Evolutionary conservation across 371 early-diverging fungal genomes (phyloP), one percentile per base, ranked within the genome.

Genomic region (Mucor lusitanicus): DNA sequence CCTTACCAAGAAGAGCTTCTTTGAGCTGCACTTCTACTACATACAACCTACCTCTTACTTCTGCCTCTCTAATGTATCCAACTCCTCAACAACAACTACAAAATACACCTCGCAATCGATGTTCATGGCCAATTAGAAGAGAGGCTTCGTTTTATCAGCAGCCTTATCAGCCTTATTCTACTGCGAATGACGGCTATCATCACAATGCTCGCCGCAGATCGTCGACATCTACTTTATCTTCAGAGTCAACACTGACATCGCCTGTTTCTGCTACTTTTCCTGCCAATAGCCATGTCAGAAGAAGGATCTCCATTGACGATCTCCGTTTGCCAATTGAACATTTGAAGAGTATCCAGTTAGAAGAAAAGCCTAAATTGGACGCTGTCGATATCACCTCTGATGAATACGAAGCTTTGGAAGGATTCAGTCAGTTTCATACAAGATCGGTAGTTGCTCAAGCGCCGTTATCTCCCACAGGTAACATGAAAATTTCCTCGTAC

Each of bases 331-430:
- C 73, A 15, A 72, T 72, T 19, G 69, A 72, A 55, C 28, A 65
- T 13, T 39, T 72, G 28, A 59, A 37, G 40, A 59, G 61, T 21
- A 68, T 68, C 30, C 64, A 68, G 35, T 50, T 72, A 19, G 63
- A 65, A 3, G 62, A 64, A 60, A 53, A 64, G 30, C 32, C 67
- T 2, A 30, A 11, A 6, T 53, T 62, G 39, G 37, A 59, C 19
- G 57, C 71, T 12, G 69, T 76, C 6, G 79, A 78, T 67, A 75
- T 81, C 5, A 79, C 79, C 0, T 33, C 70, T 9, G 82, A 79
- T 40, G 82, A 82, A 63, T 80, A 74, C 54, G 80, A 82, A 60
- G 82, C 82, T 23, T 61, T 82, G 9, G 72, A 82, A 74, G 82
- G 80, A 1, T 73, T 82, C 62, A 73, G 78, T 12, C 72, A 72